phyloP scores from a whole-genome alignment of 2,329 filamentous ascomycete genomes.

The Dactylellina haptotyla region DNA sequence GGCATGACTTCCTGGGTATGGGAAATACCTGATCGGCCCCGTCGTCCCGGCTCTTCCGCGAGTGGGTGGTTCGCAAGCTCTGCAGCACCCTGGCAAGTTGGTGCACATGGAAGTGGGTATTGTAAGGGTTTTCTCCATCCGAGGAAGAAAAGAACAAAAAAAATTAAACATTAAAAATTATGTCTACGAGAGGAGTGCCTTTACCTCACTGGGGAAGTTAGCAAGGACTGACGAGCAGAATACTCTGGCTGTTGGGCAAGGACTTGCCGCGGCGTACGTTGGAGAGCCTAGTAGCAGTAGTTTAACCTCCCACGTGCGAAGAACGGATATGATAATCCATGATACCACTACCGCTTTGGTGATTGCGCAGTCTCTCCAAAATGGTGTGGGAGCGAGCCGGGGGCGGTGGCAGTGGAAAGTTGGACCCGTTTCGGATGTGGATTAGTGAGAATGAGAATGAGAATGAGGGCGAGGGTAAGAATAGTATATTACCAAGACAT shows the following conservation, averaged over 20 bases:
- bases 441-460: too few species aligned
- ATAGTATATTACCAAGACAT: neutral
- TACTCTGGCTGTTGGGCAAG: neutral
- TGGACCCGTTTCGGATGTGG: too few species aligned
- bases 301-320: conserved; percentile 28
- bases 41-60: conserved; percentile 46
- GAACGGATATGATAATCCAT: too few species aligned
- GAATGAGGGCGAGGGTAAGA: too few species aligned
- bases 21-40: conserved; percentile 19
- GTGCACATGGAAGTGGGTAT: neutral
- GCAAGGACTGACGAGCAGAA: neutral
- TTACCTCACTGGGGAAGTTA: conserved; percentile 28
- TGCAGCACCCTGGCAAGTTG: neutral
- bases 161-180: too few species aligned
- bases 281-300: too few species aligned
- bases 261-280: conserved; percentile 34
- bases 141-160: too few species aligned
- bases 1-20: neutral
- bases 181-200: too few species aligned
- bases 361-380: too few species aligned
- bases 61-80: neutral
- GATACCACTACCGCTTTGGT: too few species aligned
- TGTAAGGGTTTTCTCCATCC: neutral
- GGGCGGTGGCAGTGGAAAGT: too few species aligned
- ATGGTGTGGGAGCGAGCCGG: too few species aligned